Base-by-base conservation (phyloP, 208 protist species). In the Leishmania turanica region DNA sequence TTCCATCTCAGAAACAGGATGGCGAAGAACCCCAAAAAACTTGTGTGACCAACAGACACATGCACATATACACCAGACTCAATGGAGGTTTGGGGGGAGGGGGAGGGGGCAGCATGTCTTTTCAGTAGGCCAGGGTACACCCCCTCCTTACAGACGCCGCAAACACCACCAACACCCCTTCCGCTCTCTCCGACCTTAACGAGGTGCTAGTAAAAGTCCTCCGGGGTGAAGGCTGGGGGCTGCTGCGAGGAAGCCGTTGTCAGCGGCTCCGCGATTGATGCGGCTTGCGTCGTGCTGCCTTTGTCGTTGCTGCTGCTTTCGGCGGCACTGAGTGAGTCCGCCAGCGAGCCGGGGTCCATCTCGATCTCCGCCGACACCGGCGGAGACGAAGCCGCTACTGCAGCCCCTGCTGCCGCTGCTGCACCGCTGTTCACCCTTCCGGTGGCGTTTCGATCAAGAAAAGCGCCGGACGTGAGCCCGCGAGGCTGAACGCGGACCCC, bases 151-250 rank as follows among this genome's bases (percentile, higher is more conserved):
- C 54, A 19, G 11, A 7, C 49, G 45, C 45, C 45, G 45, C 45
- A 9, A 45, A 45, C n/a, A 15, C 72, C 37, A n/a, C 37, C 19
- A 42, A 49, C 37, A 11, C 17, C n/a, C n/a, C 34, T 62, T 76
- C 54, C 15, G 15, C 9, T 9, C 31, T 49, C 42, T 45, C 13
- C 17, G 11, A 19, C 2, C 19, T 68, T 40, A 34, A 9, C 60
- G 75, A 27, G 11, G 40, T 45, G 27, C 81, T 72, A 95, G 75
- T 95, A 95, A 53, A 96, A 96, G 77, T 96, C 92, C 53, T 95
- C 88, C 66, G 83, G 77, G 1, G 83, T 82, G 77, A 93, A 92
- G n/a, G 90, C 88, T 31, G 40, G 77, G n/a, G 62, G 5, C 54
- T 60, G 51, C 42, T 70, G 47, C 47, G 77, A 56, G 40, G 62